phyloP scores from a whole-genome alignment of 306 rosid genomes.

The Fragaria iinumae region DNA sequence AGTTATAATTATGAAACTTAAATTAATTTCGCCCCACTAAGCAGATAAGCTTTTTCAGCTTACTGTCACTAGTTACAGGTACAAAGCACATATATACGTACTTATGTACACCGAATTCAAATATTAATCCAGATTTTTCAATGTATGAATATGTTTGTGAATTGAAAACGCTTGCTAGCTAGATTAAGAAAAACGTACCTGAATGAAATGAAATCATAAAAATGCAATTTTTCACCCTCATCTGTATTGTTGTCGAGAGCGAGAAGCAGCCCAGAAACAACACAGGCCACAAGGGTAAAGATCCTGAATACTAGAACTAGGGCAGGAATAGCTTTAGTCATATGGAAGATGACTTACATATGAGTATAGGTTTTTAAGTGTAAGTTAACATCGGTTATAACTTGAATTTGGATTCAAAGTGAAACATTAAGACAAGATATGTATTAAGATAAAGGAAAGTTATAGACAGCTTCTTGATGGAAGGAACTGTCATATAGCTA shows the following conservation, averaged over 20 bases:
- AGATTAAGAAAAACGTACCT: conserved; percentile 21
- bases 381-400: too few relatives aligned
- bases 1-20: too few relatives aligned
- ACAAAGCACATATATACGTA: conserved; percentile 38
- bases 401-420: too few relatives aligned
- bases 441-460: too few relatives aligned
- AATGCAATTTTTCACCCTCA: conserved; percentile 22
- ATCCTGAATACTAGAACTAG: conserved; percentile 49
- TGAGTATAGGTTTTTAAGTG: too few relatives aligned
- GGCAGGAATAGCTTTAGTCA: conserved; percentile 24
- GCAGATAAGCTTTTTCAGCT: too few relatives aligned
- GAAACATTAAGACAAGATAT: too few relatives aligned
- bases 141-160: not conserved
- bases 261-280: conserved; percentile 26
- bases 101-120: not conserved
- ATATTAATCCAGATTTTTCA: too few relatives aligned
- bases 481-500: too few relatives aligned
- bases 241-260: conserved; percentile 26
- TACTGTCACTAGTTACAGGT: not conserved
- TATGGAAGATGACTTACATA: not conserved
- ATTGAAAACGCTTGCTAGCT: not conserved
- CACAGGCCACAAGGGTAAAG: conserved; percentile 39
- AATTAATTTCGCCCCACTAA: too few relatives aligned
- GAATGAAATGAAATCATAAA: conserved; percentile 35
- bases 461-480: too few relatives aligned